Evolutionary conservation across 495 filamentous ascomycete species (phyloP).

Genomic region (Bacidia gigantensis): DNA sequence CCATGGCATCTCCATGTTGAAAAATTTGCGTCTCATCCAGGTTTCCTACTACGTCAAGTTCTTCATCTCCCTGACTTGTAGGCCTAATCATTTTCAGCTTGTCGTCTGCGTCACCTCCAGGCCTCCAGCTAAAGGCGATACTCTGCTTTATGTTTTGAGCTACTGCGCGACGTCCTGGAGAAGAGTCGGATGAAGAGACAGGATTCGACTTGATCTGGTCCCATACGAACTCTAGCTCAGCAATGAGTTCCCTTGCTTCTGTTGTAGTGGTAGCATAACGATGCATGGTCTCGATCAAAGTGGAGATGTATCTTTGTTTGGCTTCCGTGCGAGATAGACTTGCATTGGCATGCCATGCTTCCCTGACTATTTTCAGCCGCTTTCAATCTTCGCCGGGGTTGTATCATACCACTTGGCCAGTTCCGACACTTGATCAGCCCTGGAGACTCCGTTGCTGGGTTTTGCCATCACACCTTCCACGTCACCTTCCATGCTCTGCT

Average conservation of each 20-base stretch:
- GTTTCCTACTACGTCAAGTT: conserved; percentile 38
- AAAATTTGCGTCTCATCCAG: conserved; percentile 27
- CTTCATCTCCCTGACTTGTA: conserved; percentile 61
- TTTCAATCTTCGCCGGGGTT: conserved; percentile 10
- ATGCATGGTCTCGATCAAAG: conserved; percentile 93
- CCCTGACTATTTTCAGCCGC: conserved; percentile 29
- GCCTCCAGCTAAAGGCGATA: too few relatives aligned
- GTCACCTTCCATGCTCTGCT: conserved; percentile 96
- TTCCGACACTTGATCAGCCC: conserved; percentile 39
- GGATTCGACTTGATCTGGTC: conserved; percentile 86
- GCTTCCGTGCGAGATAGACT: conserved; percentile 77
- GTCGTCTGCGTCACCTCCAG: conserved; percentile 19
- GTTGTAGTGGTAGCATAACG: conserved; percentile 70
- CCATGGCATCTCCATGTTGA: not conserved
- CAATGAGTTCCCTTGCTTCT: conserved; percentile 73
- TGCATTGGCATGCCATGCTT: conserved; percentile 82
- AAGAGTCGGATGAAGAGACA: conserved; percentile 28
- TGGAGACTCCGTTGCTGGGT: conserved; percentile 44
- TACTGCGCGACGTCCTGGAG: conserved; percentile 3
- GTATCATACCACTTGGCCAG: conserved; percentile 46
- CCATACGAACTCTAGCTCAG: conserved; percentile 98
- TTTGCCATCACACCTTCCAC: conserved; percentile 85
- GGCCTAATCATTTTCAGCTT: conserved; percentile 58
- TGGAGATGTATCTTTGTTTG: conserved; percentile 84
- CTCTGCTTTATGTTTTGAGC: not conserved